phyloP scores from a whole-genome alignment of 306 rosid species.

The Inga oerstediana region DNA sequence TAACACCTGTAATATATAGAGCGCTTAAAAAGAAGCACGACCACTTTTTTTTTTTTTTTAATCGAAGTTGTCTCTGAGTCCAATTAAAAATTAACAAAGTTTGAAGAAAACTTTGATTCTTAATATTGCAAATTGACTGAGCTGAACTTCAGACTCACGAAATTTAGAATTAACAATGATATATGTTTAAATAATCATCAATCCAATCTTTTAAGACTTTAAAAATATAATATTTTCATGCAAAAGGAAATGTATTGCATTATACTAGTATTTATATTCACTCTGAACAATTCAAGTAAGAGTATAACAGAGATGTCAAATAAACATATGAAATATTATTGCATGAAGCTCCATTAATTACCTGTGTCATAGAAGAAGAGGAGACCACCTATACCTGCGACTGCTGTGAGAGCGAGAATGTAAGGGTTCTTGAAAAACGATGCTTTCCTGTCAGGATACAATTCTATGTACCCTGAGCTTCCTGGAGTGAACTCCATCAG shows the following conservation, averaged over 20 bases:
- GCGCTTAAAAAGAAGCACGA: not conserved
- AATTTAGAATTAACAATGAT: too few relatives aligned
- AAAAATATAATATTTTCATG: not conserved
- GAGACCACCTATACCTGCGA: constrained; percentile 53
- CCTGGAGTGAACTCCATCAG: constrained; percentile 39
- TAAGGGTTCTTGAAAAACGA: constrained; percentile 38
- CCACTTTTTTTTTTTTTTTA: not conserved
- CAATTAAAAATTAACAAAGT: not conserved
- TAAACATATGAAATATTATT: not conserved
- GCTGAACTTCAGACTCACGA: too few relatives aligned
- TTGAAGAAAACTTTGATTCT: not conserved
- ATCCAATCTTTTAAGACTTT: not conserved
- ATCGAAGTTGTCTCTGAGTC: not conserved
- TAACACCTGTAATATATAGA: constrained; percentile 37
- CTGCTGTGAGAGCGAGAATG: constrained; percentile 35
- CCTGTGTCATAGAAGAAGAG: constrained; percentile 60
- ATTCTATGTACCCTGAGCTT: constrained; percentile 52
- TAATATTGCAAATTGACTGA: not conserved
- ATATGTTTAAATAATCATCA: too few relatives aligned
- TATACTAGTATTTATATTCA: not conserved
- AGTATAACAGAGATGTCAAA: not conserved
- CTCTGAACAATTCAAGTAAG: not conserved
- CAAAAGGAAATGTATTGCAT: not conserved
- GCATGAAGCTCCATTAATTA: not conserved
- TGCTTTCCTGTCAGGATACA: constrained; percentile 45